Evolutionary conservation across 805 yeast species (phyloP).

Genomic region (Ogataea trehalophila): DNA sequence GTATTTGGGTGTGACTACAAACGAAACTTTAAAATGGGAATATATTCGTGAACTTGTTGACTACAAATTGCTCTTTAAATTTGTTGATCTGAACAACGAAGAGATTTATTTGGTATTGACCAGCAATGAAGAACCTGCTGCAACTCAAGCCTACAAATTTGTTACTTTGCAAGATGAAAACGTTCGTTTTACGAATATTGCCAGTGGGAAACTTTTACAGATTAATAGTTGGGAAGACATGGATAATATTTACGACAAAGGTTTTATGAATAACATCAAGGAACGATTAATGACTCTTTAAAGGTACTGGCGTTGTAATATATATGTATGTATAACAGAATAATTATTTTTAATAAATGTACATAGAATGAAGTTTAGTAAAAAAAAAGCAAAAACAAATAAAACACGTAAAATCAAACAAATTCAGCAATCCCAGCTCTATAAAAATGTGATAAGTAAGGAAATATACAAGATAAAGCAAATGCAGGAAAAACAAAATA

Average conservation of each 20-base stretch:
- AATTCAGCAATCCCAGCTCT: background rate
- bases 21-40: slow-evolving; percentile 51
- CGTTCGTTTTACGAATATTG: background rate
- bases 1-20: slow-evolving; percentile 54
- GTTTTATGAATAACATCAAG: slow-evolving; percentile 38
- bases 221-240: slow-evolving; percentile 28
- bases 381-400: background rate
- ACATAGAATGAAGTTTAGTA: background rate
- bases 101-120: background rate
- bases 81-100: slow-evolving; percentile 1
- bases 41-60: slow-evolving; percentile 38
- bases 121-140: background rate
- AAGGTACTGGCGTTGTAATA: background rate
- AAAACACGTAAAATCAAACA: background rate
- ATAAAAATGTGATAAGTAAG: background rate
- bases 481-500: background rate
- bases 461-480: background rate
- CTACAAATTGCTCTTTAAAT: slow-evolving; percentile 26
- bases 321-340: background rate
- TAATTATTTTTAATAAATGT: slow-evolving; percentile 1
- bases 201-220: slow-evolving; percentile 3
- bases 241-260: slow-evolving; percentile 45
- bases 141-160: background rate
- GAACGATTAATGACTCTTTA: slow-evolving; percentile 29
- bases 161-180: slow-evolving; percentile 6